These are phyloP conservation scores for Veloboletus limbatus DNA, from an alignment of 1,284 basidiomycete genomes.

Conservation along the genomic window DNA sequence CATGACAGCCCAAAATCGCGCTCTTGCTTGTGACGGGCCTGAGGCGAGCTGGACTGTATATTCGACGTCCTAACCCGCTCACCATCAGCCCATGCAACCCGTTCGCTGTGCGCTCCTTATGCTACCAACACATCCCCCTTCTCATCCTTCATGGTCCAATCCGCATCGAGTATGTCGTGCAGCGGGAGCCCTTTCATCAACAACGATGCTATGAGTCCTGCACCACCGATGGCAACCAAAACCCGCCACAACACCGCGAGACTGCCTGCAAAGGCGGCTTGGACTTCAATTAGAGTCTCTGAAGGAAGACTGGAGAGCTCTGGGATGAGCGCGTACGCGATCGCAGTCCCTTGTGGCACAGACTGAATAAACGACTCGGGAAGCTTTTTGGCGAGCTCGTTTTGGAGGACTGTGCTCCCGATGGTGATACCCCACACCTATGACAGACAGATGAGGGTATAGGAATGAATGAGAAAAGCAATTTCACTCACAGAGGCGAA, in stretches of 20 bases:
- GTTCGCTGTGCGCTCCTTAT: too few species aligned
- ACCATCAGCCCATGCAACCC: too few species aligned
- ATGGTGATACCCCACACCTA: conserved; percentile 36
- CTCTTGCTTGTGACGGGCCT: too few species aligned
- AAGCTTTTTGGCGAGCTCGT: conserved; percentile 26
- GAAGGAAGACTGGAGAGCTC: background rate
- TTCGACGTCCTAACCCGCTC: background rate
- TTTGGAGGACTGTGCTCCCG: conserved; percentile 33
- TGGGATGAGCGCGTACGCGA: conserved; percentile 12
- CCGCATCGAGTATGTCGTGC: background rate
- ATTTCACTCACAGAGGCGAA: conserved; percentile 21
- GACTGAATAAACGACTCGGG: conserved; percentile 21
- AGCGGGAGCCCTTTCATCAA: conserved; percentile 6
- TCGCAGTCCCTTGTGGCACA: conserved; percentile 8
- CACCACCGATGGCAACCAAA: background rate
- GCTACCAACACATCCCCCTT: background rate
- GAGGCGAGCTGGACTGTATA: too few species aligned
- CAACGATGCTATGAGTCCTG: conserved; percentile 7
- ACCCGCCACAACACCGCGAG: conserved; percentile 10
- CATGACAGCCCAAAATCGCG: too few species aligned
- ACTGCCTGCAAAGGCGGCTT: conserved; percentile 12
- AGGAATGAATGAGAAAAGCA: too few species aligned
- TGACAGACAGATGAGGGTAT: background rate
- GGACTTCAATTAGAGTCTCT: background rate
- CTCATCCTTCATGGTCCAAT: background rate